Evolutionary conservation across 2,329 filamentous ascomycete species (phyloP), one percentile per base, ranked within the genome.

Genomic region (Aspergillus pseudoterreus): DNA sequence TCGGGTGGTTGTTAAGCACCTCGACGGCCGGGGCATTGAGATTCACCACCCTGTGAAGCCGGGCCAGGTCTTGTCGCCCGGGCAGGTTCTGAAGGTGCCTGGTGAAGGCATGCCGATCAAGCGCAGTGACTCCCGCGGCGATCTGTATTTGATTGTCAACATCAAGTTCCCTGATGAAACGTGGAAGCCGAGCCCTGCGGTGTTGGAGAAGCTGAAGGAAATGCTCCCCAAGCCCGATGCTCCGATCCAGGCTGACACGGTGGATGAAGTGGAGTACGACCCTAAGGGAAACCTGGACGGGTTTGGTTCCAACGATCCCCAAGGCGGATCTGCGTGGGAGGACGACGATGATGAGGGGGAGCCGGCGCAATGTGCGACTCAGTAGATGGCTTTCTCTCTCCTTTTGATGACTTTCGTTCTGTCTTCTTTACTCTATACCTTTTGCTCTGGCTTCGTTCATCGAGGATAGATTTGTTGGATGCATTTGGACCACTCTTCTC

Each of bases 41-140:
- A 78, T 99, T 43, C 81, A 85, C 49, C 86, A 94, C 59, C 83
- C 88, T 14, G 83, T 87, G 63, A 80, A 85, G 21, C 82, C 86
- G 57, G 92, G 92, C 60, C 87, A 92, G 69, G 80, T 97, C 47
- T 74, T 99, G 33, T 83, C 85, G 22, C 92, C 94, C 0, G 87
- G 85, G 22, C 89, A 99, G 67, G 82, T 92, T 6, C 79, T 99
- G 62, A 96, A 91, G 76, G 78, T 99, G 1, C 72, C 80, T 2
- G 91, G 90, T 22, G 94, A 99, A 75, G 94, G 94, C 54, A 99
- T 99, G 94, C 94, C 94, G 2, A 72, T 86, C 61, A 96, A 96
- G 80, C 85, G 86, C 51, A 89, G 86, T 57, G 94, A 99, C 36
- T 66, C 76, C 4, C 90, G 84, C 67, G 94, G 94, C 41, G 91